phyloP scores from a whole-genome alignment of 2,329 filamentous ascomycete species.

The Penicillium fuscoglaucum region DNA sequence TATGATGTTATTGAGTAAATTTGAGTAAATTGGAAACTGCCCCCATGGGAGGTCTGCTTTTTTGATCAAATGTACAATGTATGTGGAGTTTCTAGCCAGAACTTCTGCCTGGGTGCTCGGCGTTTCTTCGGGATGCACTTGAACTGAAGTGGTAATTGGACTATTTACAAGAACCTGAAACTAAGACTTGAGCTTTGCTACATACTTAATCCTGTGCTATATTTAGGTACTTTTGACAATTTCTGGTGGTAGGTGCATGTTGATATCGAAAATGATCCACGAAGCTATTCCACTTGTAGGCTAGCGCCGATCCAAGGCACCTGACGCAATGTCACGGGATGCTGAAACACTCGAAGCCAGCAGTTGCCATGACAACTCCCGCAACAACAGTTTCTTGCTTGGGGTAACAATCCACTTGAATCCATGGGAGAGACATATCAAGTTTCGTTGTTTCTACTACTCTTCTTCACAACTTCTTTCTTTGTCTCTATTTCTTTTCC shows the following conservation, averaged over 20 bases:
- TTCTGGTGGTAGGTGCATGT: slow-evolving; percentile 4
- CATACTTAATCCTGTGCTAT: not conserved
- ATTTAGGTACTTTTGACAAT: not conserved
- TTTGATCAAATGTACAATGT: not conserved
- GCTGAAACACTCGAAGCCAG: slow-evolving; percentile 17
- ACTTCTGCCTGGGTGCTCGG: not conserved
- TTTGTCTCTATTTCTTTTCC: slow-evolving; percentile 10
- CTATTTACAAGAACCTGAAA: not conserved
- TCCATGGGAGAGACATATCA: slow-evolving; percentile 28
- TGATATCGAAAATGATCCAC: slow-evolving; percentile 4
- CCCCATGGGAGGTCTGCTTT: not conserved
- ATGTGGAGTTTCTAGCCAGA: not conserved
- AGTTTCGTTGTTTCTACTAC: slow-evolving; percentile 20
- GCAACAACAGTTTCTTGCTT: slow-evolving; percentile 31
- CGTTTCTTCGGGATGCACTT: not conserved
- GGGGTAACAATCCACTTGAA: slow-evolving; percentile 31
- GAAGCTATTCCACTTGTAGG: slow-evolving; percentile 10
- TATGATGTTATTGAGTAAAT: not conserved
- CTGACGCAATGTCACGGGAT: slow-evolving; percentile 20
- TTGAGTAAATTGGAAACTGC: not conserved
- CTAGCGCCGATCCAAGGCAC: slow-evolving; percentile 18
- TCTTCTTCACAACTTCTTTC: slow-evolving; percentile 13
- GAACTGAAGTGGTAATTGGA: too few species aligned
- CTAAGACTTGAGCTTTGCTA: not conserved
- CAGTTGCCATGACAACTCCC: slow-evolving; percentile 39